Percentiles rank a stretch among this genome's conserved stretches.
Conservation (phyloP, 371 early-diverging fungal species). For the Mucor piriformis region DNA sequence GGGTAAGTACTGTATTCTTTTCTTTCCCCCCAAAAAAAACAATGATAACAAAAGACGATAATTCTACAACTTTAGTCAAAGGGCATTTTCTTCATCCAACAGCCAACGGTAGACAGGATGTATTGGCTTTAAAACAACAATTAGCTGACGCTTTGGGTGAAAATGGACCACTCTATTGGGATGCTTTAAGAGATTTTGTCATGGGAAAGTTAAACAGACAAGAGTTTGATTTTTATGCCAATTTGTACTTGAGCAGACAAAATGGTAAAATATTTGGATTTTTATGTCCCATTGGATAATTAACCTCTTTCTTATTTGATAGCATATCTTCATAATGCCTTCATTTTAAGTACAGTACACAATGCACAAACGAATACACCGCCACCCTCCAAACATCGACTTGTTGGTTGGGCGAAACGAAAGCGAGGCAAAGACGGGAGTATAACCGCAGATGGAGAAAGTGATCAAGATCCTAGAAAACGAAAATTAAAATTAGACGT, state of each 20-base stretch:
- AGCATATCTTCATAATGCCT: slow-evolving; percentile 79
- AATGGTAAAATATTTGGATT: slow-evolving; percentile 50
- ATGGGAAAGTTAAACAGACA: slow-evolving; percentile 75
- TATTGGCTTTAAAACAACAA: slow-evolving; percentile 74
- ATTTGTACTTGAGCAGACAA: slow-evolving; percentile 65
- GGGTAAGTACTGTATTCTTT: too few species aligned
- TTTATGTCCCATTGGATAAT: neutral
- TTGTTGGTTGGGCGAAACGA: slow-evolving; percentile 68
- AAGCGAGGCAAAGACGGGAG: slow-evolving; percentile 64
- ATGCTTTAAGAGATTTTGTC: slow-evolving; percentile 76
- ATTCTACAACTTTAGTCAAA: neutral
- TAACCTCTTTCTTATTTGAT: neutral
- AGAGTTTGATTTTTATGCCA: slow-evolving; percentile 81
- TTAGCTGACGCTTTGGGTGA: slow-evolving; percentile 81
- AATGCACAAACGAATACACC: slow-evolving; percentile 74
- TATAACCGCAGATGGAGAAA: slow-evolving; percentile 33
- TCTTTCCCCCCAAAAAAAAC: neutral
- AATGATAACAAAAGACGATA: slow-evolving; percentile 2
- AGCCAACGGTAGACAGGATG: slow-evolving; percentile 66
- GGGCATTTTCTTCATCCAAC: slow-evolving; percentile 35
- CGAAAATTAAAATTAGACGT: slow-evolving; percentile 71
- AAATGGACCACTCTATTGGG: slow-evolving; percentile 80
- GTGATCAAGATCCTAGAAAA: slow-evolving; percentile 58
- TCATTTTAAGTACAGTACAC: slow-evolving; percentile 78
- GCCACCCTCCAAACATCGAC: slow-evolving; percentile 68